Evolutionary conservation across 2,329 filamentous ascomycete species (phyloP), one percentile per base, ranked within the genome.

Genomic region (Fusarium sp.): DNA sequence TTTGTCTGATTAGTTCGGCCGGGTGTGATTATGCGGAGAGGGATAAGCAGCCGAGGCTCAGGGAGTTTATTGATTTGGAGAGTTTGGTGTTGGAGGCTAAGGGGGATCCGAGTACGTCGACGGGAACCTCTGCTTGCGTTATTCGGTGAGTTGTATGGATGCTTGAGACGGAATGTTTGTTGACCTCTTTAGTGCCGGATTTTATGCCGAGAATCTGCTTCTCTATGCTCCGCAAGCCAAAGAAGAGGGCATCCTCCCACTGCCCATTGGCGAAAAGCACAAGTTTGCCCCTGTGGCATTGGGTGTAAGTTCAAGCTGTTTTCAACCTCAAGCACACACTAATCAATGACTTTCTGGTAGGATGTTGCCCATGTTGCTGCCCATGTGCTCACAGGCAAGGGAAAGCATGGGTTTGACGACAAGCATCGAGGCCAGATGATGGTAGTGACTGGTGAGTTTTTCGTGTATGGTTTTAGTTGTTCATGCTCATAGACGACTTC

Each of bases 1-100:
- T 65, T 10, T 58, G 64, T 10, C 29, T 66, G 16, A 65, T 66
- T 3, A 66, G 64, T 6, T 66, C 64, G 4, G 62, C 57, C 0
- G 64, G 64, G 0, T 66, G 62, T 7, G 62, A 57, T 10, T 81
- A 86, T 58, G 84, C 84, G 0, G 82, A 85, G 67, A 73, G 77
- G 6, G 70, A 81, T 29, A 82, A 77, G 68, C 84, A 87, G 76
- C 85, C 84, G 3, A 75, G 79, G 1, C 72, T 86, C 29, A 77
- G 84, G 1, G 82, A 85, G 76, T 86, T 86, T 67, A 81, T 86
- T 49, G 82, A 85, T 53, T 71, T 86, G 5, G 84, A 86, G 74
- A 73, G 68, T 8, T 34, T 80, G 54, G 78, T 84, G 13, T 66
- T 86, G 70, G 73, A 73, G 6, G 60, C 75, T 7, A 86, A 86